phyloP scores from a whole-genome alignment of 1,139 yeast genomes.

The Martiniozyma asiatica region DNA sequence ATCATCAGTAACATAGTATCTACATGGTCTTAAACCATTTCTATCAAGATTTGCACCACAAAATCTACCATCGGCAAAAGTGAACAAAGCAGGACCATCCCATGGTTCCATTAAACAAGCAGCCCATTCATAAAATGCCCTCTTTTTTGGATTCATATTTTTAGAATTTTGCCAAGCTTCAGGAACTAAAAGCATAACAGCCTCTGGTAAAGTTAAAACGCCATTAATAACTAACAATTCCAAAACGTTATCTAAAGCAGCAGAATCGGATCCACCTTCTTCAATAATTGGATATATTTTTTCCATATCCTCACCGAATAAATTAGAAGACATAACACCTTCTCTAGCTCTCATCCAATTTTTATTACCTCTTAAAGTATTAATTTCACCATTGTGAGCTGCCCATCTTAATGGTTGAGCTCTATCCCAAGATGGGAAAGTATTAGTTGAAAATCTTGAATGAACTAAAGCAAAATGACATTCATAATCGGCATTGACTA shows the following conservation, averaged over 20 bases:
- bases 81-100: conserved; percentile 98
- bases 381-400: conserved; percentile 98
- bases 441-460: conserved; percentile 94
- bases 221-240: conserved; percentile 89
- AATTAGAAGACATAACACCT: conserved; percentile 82
- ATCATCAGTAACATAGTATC: conserved; percentile 90
- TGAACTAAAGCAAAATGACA: conserved; percentile 95
- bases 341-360: conserved; percentile 99
- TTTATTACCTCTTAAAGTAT: conserved; percentile 92
- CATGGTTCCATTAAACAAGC: conserved; percentile 99
- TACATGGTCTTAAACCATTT: conserved; percentile 96
- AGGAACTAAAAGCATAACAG: conserved; percentile 93
- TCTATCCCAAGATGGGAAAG: conserved; percentile 99
- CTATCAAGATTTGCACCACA: conserved; percentile 98
- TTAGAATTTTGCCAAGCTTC: conserved; percentile 95
- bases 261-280: conserved; percentile 99
- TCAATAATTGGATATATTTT: conserved; percentile 89
- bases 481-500: conserved; percentile 83
- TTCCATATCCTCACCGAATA: conserved; percentile 87
- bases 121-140: conserved; percentile 98
- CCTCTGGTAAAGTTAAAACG: conserved; percentile 86
- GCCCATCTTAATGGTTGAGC: conserved; percentile 97
- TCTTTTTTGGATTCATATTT: conserved; percentile 78
- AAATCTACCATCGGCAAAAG: conserved; percentile 94
- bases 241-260: conserved; percentile 91